Base-by-base conservation (phyloP, 805 yeast species). In the Candida arabinofermentans region DNA sequence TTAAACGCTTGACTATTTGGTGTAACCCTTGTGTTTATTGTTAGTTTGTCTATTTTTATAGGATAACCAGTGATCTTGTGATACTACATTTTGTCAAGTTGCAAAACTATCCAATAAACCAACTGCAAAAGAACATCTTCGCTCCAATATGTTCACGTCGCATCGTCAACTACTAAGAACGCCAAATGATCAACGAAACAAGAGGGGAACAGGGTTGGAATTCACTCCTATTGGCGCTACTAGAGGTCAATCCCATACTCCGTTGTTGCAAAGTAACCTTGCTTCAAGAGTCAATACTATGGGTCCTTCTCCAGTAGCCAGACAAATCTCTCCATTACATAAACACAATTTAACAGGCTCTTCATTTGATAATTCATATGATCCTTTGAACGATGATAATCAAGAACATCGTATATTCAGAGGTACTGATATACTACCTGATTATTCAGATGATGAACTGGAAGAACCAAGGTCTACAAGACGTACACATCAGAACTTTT, bases 141-240 rank as follows among this genome's bases (percentile, higher is more conserved):
- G 35, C 35, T 17, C 24, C 24, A 24, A 30, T 31, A 58, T 63
- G 66, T 59, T 59, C 44, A 53, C 58, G 10, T 50, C 58, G 10
- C 49, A 52, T 16, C 54, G 57, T 37, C 59, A 61, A 14, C 52
- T 61, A 5, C 48, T 61, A 35, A 51, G 58, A 23, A 59, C 66
- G 8, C 66, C 69, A 22, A 39, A 39, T 19, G 40, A 24, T n/a
- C 45, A 50, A 21, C 43, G 48, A 16, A 46, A 47, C 14, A 45
- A 47, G 14, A 36, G 48, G 9, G 54, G 55, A 26, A 43, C 50
- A 18, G 53, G 49, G 5, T 49, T 63, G 19, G 72, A 69, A 46
- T 70, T 70, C 44, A 70, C 74, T 2, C 75, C 75, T 0, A 65
- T 70, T 36, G 74, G 74, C 3, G 58, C 49, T 1, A 38, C 41